phyloP scores from a whole-genome alignment of 257 asterid genomes.

The Ballota nigra region DNA sequence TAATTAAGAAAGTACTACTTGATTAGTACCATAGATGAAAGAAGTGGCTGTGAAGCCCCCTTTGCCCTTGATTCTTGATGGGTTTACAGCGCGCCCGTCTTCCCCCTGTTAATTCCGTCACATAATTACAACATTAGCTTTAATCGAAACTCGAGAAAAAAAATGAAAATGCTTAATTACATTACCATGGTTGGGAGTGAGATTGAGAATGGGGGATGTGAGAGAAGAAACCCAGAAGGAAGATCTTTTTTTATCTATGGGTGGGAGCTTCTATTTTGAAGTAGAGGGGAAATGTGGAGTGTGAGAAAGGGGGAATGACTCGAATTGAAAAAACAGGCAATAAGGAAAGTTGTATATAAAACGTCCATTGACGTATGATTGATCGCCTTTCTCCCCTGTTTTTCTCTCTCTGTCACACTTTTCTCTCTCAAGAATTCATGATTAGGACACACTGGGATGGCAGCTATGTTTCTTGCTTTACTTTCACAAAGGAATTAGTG shows the following conservation, averaged over 20 bases:
- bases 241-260: not conserved
- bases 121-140: not conserved
- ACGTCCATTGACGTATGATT: slow-evolving; percentile 34
- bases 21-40: slow-evolving; percentile 65
- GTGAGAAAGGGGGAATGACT: slow-evolving; percentile 1
- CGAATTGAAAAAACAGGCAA: slow-evolving; percentile 22
- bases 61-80: slow-evolving; percentile 30
- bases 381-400: slow-evolving; percentile 26
- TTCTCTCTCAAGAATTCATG: slow-evolving; percentile 33
- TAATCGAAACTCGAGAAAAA: not conserved
- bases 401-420: slow-evolving; percentile 2
- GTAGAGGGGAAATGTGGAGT: not conserved
- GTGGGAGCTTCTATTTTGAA: not conserved
- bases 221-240: not conserved
- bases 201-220: not conserved
- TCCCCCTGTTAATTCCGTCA: too few species aligned
- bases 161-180: slow-evolving; percentile 4
- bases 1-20: not conserved
- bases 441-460: slow-evolving; percentile 41
- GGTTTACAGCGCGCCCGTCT: slow-evolving; percentile 25
- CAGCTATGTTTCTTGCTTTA: slow-evolving; percentile 38
- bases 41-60: slow-evolving; percentile 76
- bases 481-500: slow-evolving; percentile 33
- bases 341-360: slow-evolving; percentile 29
- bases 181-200: slow-evolving; percentile 29